Conservation (phyloP, 2,329 filamentous ascomycete species). For the Dactylellina drechsleri region DNA sequence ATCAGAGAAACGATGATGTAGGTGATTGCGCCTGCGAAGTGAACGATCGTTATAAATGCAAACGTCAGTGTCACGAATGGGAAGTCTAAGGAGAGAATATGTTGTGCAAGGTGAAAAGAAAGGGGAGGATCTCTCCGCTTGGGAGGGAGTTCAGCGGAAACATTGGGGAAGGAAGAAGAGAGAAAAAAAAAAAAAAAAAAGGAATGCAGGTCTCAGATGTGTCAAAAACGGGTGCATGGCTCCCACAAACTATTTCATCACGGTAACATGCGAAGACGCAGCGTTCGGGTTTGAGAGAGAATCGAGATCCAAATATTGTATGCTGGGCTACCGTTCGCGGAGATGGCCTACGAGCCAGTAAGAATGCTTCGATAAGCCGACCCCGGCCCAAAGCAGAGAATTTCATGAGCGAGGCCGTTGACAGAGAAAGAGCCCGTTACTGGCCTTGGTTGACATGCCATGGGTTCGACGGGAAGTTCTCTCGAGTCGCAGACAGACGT, state of each 20-base stretch:
- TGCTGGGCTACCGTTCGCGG: constrained; percentile 30
- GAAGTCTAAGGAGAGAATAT: constrained; percentile 23
- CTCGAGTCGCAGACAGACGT: background rate
- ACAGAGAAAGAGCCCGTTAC: constrained; percentile 24
- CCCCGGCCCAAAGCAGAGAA: constrained; percentile 1
- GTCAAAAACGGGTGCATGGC: constrained; percentile 42
- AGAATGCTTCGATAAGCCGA: constrained; percentile 45
- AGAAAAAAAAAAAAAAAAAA: constrained; percentile 15
- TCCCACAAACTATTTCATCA: constrained; percentile 10
- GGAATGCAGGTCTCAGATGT: constrained; percentile 53
- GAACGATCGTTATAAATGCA: background rate
- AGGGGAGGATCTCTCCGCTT: constrained; percentile 22
- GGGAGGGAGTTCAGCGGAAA: constrained; percentile 49
- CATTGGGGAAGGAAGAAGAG: constrained; percentile 9
- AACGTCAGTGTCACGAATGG: constrained; percentile 20
- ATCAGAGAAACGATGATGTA: background rate
- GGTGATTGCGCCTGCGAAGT: background rate
- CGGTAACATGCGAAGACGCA: constrained; percentile 17
- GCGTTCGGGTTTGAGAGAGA: constrained; percentile 17
- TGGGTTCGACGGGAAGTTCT: constrained; percentile 7
- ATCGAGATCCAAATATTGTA: background rate
- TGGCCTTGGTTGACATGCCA: constrained; percentile 14
- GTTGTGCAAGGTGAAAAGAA: constrained; percentile 13
- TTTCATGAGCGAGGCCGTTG: constrained; percentile 6
- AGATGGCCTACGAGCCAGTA: constrained; percentile 51